Percentiles rank a stretch among this genome's conserved stretches.
These are phyloP conservation scores for Punica granatum DNA, from an alignment of 345 rosid genomes.

Conservation along the genomic window DNA sequence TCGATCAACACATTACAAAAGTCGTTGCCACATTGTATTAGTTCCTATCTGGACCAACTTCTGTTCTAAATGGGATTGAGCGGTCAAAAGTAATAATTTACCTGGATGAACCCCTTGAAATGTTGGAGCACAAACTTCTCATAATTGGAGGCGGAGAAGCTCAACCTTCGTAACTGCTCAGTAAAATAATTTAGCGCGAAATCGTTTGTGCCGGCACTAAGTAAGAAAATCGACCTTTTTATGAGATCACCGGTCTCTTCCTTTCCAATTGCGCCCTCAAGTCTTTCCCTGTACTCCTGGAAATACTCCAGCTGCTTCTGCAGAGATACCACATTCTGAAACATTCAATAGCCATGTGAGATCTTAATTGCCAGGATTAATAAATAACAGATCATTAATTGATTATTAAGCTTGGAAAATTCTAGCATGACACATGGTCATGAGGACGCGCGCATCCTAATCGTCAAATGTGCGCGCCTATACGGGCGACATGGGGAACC, in stretches of 20 bases:
- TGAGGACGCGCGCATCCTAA: too few relatives aligned
- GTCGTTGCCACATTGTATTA: too few relatives aligned
- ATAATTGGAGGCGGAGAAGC: slow-evolving; percentile 40
- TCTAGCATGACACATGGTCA: too few relatives aligned
- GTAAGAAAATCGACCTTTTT: slow-evolving; percentile 22
- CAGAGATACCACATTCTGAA: slow-evolving; percentile 37
- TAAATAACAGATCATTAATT: too few relatives aligned
- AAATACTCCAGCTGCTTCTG: slow-evolving; percentile 40
- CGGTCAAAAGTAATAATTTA: neutral
- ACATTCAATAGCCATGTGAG: too few relatives aligned
- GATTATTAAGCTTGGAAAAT: too few relatives aligned
- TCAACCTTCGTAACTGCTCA: slow-evolving; percentile 38
- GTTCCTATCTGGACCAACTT: too few relatives aligned
- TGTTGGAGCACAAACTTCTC: slow-evolving; percentile 44
- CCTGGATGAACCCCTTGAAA: slow-evolving; percentile 44
- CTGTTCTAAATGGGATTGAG: too few relatives aligned
- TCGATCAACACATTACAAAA: neutral
- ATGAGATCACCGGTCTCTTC: slow-evolving; percentile 22
- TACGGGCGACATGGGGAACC: too few relatives aligned
- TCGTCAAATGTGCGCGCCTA: too few relatives aligned
- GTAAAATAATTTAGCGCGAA: slow-evolving; percentile 46
- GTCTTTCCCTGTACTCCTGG: slow-evolving; percentile 38
- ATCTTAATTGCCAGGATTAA: neutral
- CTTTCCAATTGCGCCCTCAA: slow-evolving; percentile 34
- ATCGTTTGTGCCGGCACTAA: slow-evolving; percentile 57